Evolutionary conservation across 2,329 filamentous ascomycete species (phyloP), one percentile per base, ranked within the genome.

Genomic region (Lojkania enalia): DNA sequence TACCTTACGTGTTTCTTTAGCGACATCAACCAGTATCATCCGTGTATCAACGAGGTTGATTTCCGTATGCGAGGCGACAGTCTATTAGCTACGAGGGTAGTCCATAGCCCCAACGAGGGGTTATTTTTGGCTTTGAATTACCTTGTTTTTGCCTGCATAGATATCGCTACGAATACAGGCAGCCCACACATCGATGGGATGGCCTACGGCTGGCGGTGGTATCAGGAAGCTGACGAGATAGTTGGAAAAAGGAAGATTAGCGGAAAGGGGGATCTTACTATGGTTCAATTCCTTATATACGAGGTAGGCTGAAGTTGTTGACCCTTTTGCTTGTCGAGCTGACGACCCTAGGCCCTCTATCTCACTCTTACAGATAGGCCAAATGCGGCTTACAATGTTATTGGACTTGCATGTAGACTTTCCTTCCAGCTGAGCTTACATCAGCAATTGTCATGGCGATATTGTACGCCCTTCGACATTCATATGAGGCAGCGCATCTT

Each of bases 41-140:
- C 63, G 3, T 68, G 64, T 27, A 43, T 68, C 37, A 60, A 67
- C 19, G 62, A 65, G 44, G 41, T 49, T 16, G 49, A 57, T 1
- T 66, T 67, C 31, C 58, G 61, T 9, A 39, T 44, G 11, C 49
- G 54, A 13, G 52, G 54, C 39, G 53, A 59, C 25, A 49, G 43
- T 14, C 52, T 68, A 46, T 42, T 67, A n/a, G 49, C 57, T 3
- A 46, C 36, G 18, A 14, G 49, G 12, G 25, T 42, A 12, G 46
- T 63, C n/a, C 54, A 52, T 5, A 16, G 6, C 16, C 5, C 49
- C 3, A 44, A 37, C 14, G 55, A 64, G 18, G 20, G 52, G n/a
- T 53, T 51, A n/a, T 59, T 64, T 21, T 46, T 68, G 5, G 63
- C 61, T 1, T 41, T 68, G 5, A 57, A 62, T 38, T 68, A 68